Evolutionary conservation across 108 stramenopile genomes (phyloP).

Genomic region (Mediolabrus comicus): DNA sequence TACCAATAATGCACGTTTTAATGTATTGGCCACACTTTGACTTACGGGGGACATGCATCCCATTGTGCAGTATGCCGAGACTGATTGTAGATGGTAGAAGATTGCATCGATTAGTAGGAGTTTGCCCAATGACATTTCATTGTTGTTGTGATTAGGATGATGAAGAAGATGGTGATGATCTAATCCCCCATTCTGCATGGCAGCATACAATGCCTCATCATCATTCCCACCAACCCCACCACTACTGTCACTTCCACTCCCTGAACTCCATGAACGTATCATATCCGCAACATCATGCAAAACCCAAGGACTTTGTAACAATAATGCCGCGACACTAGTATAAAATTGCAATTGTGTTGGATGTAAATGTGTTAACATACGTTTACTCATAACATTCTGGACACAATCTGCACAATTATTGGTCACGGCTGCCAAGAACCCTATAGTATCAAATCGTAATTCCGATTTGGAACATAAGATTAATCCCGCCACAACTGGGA

Average conservation of each 20-base stretch:
- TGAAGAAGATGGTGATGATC: no score
- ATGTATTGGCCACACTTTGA: conserved; percentile 42
- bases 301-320: conserved; percentile 38
- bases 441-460: conserved; percentile 36
- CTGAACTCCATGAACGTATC: conserved; percentile 4
- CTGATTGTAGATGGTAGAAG: conserved; percentile 50
- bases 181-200: not conserved
- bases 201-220: conserved; percentile 12
- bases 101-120: conserved; percentile 42
- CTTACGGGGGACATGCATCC: conserved; percentile 43
- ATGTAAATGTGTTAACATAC: conserved; percentile 40
- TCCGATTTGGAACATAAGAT: conserved; percentile 43
- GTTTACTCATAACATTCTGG: conserved; percentile 51
- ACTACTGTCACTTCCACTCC: not conserved
- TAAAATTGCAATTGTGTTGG: conserved; percentile 54
- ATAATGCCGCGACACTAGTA: conserved; percentile 43
- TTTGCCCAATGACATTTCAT: conserved; percentile 17
- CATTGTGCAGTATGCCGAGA: conserved; percentile 49
- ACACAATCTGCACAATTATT: conserved; percentile 56
- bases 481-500: conserved; percentile 46
- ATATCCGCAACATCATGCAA: conserved; percentile 16
- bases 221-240: not conserved
- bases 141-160: not conserved
- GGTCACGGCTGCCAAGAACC: conserved; percentile 45
- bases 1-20: conserved; percentile 43